Percentiles rank a stretch among this genome's conserved stretches.
Evolutionary conservation across 176 grass and related monocot species (phyloP).

Genomic region (Phoenix dactylifera): DNA sequence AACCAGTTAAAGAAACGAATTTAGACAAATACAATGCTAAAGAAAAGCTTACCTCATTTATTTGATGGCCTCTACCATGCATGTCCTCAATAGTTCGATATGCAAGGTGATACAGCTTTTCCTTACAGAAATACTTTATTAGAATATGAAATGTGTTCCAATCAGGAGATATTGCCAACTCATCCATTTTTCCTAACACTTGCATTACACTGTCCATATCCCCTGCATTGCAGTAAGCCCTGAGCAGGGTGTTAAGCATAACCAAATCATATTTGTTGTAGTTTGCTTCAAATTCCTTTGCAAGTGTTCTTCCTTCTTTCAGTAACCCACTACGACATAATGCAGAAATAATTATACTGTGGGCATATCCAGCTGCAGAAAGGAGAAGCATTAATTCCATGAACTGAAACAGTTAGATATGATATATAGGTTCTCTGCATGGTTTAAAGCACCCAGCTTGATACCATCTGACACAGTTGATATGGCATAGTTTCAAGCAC

Average conservation of each 20-base stretch:
- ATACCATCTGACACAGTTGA: too few relatives aligned
- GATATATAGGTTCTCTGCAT: too few relatives aligned
- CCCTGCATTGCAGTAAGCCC: constrained; percentile 72
- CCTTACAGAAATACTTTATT: constrained; percentile 75
- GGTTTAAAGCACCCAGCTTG: too few relatives aligned
- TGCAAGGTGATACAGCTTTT: constrained; percentile 82
- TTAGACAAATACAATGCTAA: too few relatives aligned
- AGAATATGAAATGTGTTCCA: constrained; percentile 92
- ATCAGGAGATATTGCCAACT: constrained; percentile 65
- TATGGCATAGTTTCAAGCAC: too few relatives aligned
- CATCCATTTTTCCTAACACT: constrained; percentile 90
- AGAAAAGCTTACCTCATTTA: constrained; percentile 60
- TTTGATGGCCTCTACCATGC: constrained; percentile 71
- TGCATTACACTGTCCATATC: constrained; percentile 87
- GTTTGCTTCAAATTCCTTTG: constrained; percentile 77
- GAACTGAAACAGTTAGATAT: constrained; percentile 4
- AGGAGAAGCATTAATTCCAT: neutral
- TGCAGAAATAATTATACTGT: constrained; percentile 90
- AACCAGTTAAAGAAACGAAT: too few relatives aligned
- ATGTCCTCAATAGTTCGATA: constrained; percentile 89
- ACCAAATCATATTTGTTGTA: constrained; percentile 81
- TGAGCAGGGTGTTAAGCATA: constrained; percentile 84
- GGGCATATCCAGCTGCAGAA: constrained; percentile 91
- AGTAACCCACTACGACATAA: constrained; percentile 61
- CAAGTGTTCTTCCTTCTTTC: constrained; percentile 71